phyloP scores from a whole-genome alignment of 129 eudicot genomes.

The Helianthus annuus region HanXRQr2.0-SUNRISE NC_035440.2:96234243-96234742 shows the following conservation, averaged over 20 bases:
- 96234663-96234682: constrained; percentile 39
- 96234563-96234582: constrained; percentile 55
- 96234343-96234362: constrained; percentile 60
- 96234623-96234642: constrained; percentile 89
- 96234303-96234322: constrained; percentile 64
- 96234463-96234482: constrained; percentile 40
- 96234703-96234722: constrained; percentile 66
- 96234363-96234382: constrained; percentile 49
- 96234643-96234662: constrained; percentile 59
- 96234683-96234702: constrained; percentile 67
- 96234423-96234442: constrained; percentile 32
- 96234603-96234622: constrained; percentile 66
- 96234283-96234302: constrained; percentile 60
- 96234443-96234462: constrained; percentile 61
- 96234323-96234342: constrained; percentile 39
- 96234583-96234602: constrained; percentile 46
- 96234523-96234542: constrained; percentile 53
- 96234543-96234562: constrained; percentile 43
- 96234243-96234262: constrained; percentile 49
- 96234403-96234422: constrained; percentile 57
- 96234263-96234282: constrained; percentile 57
- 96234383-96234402: constrained; percentile 69
- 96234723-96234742: constrained; percentile 88
- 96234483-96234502: constrained; percentile 36
- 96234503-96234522: constrained; percentile 55